Evolutionary conservation across 2,329 filamentous ascomycete species (phyloP).

Genomic region (Aspergillus sp.): DNA sequence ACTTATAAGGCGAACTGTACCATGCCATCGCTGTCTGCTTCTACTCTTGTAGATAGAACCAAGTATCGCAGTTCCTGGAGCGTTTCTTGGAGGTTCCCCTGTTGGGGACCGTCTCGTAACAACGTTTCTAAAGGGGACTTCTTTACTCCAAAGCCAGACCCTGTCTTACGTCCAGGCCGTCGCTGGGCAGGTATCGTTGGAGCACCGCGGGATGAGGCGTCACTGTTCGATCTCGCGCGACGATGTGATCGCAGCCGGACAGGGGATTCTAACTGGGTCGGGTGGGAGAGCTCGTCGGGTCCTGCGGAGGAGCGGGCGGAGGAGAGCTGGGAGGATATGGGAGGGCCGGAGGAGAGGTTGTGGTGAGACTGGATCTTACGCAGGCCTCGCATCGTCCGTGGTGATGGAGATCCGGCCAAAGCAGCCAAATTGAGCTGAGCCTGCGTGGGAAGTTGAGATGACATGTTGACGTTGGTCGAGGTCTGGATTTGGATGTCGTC

Average conservation of each 20-base stretch:
- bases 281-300: conserved; percentile 25
- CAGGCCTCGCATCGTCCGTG: conserved; percentile 64
- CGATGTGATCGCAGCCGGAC: conserved; percentile 36
- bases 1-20: conserved; percentile 29
- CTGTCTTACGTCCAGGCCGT: conserved; percentile 44
- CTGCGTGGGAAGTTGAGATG: conserved; percentile 24
- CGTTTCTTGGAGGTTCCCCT: conserved; percentile 57
- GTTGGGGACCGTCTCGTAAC: conserved; percentile 75
- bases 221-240: conserved; percentile 70
- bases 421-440: conserved; percentile 26
- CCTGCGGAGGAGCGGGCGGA: conserved; percentile 22
- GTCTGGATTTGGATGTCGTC: neutral
- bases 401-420: conserved; percentile 29
- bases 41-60: conserved; percentile 50
- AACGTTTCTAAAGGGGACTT: conserved; percentile 66
- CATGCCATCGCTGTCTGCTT: conserved; percentile 55
- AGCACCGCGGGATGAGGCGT: conserved; percentile 54
- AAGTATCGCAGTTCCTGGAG: conserved; percentile 50
- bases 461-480: conserved; percentile 8
- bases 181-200: conserved; percentile 27
- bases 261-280: conserved; percentile 28
- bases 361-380: conserved; percentile 76
- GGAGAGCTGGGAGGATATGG: conserved; percentile 51
- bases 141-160: conserved; percentile 46
- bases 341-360: conserved; percentile 54